A percentile compares a stretch with the other conserved stretches of the same genome.
phyloP scores from a whole-genome alignment of 1,284 basidiomycete genomes.

The Ganoderma lucidum region DNA sequence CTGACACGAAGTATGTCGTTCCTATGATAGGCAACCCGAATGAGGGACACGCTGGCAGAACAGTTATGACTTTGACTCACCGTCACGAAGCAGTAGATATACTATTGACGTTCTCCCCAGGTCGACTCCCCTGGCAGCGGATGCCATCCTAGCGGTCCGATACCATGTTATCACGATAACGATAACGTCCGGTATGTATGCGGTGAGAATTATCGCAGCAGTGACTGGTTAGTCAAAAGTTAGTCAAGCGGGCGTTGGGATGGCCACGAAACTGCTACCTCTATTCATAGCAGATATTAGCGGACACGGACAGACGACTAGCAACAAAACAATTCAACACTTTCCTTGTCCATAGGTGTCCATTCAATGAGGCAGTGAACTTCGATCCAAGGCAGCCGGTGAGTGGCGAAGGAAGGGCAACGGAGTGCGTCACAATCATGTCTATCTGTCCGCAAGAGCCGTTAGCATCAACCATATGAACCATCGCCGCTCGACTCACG shows the following conservation, averaged over 20 bases:
- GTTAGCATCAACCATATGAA: too few relatives aligned
- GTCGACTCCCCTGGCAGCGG: neutral
- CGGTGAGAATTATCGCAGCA: neutral
- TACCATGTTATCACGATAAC: neutral
- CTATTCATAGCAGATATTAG: neutral
- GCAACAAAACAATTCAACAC: too few relatives aligned
- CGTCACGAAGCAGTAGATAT: neutral
- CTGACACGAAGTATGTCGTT: neutral
- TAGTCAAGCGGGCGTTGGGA: neutral
- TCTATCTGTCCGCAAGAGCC: neutral
- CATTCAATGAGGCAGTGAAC: neutral
- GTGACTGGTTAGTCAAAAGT: neutral
- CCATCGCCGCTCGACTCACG: too few relatives aligned
- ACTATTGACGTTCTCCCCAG: neutral
- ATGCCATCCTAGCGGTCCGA: neutral
- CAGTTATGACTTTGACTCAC: neutral
- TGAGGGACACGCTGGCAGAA: neutral
- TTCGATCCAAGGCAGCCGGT: neutral
- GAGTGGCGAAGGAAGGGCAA: neutral
- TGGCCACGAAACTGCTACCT: too few relatives aligned
- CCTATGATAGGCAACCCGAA: neutral
- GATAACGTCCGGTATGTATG: neutral
- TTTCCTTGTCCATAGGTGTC: neutral
- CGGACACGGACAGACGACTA: too few relatives aligned
- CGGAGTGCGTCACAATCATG: neutral